These are phyloP conservation scores for Penicillium aurantiogriseum DNA, from an alignment of 2,329 filamentous ascomycete genomes.

Conservation along the genomic window DNA sequence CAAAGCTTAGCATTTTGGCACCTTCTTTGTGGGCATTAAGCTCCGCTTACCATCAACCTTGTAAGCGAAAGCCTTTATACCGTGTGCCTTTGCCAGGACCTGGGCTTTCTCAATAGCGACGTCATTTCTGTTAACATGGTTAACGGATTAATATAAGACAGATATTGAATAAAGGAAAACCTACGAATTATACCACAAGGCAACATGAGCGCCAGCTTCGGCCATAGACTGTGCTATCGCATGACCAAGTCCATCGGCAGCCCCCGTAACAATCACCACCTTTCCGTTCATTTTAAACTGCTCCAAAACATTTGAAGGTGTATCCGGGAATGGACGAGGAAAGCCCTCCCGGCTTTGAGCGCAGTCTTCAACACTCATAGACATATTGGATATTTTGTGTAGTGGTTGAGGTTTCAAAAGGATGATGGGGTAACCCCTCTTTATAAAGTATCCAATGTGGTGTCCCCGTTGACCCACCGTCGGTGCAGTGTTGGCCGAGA, in stretches of 20 bases:
- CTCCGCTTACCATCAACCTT: conserved; percentile 41
- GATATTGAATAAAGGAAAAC: neutral
- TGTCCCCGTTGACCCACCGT: neutral
- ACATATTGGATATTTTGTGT: conserved; percentile 31
- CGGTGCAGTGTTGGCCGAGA: conserved; percentile 6
- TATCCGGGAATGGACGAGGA: conserved; percentile 41
- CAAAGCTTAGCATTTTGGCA: neutral
- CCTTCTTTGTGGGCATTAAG: neutral
- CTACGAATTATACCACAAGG: conserved; percentile 42
- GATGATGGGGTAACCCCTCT: neutral
- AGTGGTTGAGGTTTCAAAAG: neutral
- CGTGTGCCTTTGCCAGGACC: conserved; percentile 33
- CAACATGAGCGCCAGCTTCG: conserved; percentile 47
- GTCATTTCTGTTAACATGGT: conserved; percentile 25
- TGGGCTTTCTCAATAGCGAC: conserved; percentile 39
- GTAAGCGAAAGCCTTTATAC: conserved; percentile 43
- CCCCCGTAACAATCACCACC: conserved; percentile 46
- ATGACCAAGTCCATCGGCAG: conserved; percentile 48
- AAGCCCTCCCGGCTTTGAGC: conserved; percentile 33
- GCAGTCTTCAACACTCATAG: conserved; percentile 39
- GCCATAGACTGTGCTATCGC: conserved; percentile 49
- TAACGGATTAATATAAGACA: neutral
- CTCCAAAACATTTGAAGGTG: conserved; percentile 46
- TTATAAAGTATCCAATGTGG: neutral
- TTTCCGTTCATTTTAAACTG: conserved; percentile 46